phyloP scores from a whole-genome alignment of 495 filamentous ascomycete genomes.

The Aspergillus diversus region DNA sequence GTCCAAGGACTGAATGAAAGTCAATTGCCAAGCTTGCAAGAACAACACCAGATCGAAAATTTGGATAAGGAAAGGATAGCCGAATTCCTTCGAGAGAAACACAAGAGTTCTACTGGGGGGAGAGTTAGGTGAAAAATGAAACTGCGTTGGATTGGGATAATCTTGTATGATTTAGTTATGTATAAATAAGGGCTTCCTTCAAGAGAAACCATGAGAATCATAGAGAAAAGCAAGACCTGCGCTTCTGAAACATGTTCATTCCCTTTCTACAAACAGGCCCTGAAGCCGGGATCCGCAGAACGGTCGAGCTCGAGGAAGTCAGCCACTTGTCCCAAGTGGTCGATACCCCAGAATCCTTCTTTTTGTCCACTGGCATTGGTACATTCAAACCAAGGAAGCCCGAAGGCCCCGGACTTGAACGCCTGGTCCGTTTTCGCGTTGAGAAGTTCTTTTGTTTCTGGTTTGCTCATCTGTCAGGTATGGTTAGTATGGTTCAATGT shows the following conservation, averaged over 20 bases:
- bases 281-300: constrained; percentile 34
- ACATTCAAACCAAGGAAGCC: constrained; percentile 72
- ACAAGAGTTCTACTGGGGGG: constrained; percentile 28
- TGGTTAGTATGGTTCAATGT: constrained; percentile 12
- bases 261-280: constrained; percentile 29
- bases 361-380: constrained; percentile 60
- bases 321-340: constrained; percentile 67
- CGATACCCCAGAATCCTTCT: constrained; percentile 71
- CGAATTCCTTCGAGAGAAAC: constrained; percentile 38
- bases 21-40: background rate
- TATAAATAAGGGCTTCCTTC: background rate
- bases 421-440: constrained; percentile 59
- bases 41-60: constrained; percentile 30
- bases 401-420: constrained; percentile 67
- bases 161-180: too few relatives aligned
- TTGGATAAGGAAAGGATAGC: constrained; percentile 35
- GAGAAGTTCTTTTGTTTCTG: constrained; percentile 59
- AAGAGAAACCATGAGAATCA: background rate
- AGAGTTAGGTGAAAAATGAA: constrained; percentile 13
- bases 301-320: constrained; percentile 62
- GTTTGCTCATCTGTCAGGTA: constrained; percentile 32
- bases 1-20: background rate
- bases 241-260: background rate
- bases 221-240: background rate
- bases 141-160: background rate